A percentile compares a stretch with the other conserved stretches of the same genome.
These are phyloP conservation scores for Trypanosoma melophagium DNA, from an alignment of 208 protist species.

Conservation along the genomic window DNA sequence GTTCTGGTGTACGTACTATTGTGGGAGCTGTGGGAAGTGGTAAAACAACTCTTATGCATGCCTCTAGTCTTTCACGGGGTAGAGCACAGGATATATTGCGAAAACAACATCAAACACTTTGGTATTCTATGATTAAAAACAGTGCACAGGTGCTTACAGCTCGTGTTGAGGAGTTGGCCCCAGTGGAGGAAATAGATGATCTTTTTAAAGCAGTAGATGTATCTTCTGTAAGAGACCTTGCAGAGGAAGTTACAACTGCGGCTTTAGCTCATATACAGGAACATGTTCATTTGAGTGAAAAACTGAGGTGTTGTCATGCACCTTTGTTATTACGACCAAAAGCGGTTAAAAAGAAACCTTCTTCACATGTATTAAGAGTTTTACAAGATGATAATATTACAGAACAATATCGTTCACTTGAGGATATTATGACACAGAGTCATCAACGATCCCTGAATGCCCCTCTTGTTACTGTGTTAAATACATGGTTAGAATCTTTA, in stretches of 20 bases:
- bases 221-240: constrained; percentile 24
- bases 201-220: constrained; percentile 28
- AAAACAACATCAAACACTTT: constrained; percentile 55
- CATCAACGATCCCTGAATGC: constrained; percentile 53
- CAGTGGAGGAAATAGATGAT: constrained; percentile 31
- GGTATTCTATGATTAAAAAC: constrained; percentile 43
- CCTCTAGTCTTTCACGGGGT: constrained; percentile 52
- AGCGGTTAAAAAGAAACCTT: constrained; percentile 14
- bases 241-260: constrained; percentile 41
- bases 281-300: constrained; percentile 35
- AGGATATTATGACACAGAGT: constrained; percentile 37
- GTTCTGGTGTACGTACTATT: constrained; percentile 28
- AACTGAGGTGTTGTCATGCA: constrained; percentile 52
- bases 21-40: constrained; percentile 69
- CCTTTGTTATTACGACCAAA: constrained; percentile 57
- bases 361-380: constrained; percentile 7
- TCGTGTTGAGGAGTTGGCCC: constrained; percentile 10
- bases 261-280: constrained; percentile 39
- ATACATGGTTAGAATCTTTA: constrained; percentile 15
- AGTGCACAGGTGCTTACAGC: constrained; percentile 29
- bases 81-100: constrained; percentile 48
- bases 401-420: constrained; percentile 26
- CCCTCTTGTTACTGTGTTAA: constrained; percentile 43
- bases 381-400: constrained; percentile 20
- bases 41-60: constrained; percentile 68